A percentile compares a stretch with the other conserved stretches of the same genome.
Evolutionary conservation across 768 basidiomycete genomes (phyloP).

Genomic region (Agrocybe pediades): DNA sequence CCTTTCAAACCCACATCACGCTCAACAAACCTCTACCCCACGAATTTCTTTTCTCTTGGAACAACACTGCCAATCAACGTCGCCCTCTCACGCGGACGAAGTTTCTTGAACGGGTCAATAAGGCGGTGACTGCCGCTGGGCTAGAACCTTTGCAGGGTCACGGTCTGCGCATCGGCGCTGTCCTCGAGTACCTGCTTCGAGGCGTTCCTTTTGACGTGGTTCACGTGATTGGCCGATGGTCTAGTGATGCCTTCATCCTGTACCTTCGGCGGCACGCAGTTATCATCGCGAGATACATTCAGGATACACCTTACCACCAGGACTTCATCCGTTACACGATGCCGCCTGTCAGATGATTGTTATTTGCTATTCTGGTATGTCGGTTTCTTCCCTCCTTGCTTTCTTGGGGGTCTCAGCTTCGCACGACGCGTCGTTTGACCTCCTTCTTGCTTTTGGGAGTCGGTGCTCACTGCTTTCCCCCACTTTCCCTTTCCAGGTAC

Average conservation of each 20-base stretch:
- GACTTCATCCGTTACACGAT: not conserved
- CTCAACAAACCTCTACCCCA: conserved; percentile 24
- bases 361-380: too few relatives aligned
- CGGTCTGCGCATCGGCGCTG: conserved; percentile 31
- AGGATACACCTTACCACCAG: too few relatives aligned
- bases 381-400: too few relatives aligned
- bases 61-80: not conserved
- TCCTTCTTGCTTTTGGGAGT: too few relatives aligned
- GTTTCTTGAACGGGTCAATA: conserved; percentile 6
- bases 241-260: conserved; percentile 26
- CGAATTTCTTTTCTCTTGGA: conserved; percentile 12
- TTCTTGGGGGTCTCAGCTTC: too few relatives aligned
- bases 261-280: conserved; percentile 30
- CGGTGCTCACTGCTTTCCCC: too few relatives aligned
- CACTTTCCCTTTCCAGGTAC: too few relatives aligned
- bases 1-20: conserved; percentile 21
- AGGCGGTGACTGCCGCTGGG: conserved; percentile 6
- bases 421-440: too few relatives aligned
- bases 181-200: too few relatives aligned
- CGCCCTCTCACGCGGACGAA: conserved; percentile 5
- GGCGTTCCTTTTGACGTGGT: conserved; percentile 21
- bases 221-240: conserved; percentile 34
- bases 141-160: conserved; percentile 24
- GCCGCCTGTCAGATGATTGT: too few relatives aligned
- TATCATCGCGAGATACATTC: conserved; percentile 9